A percentile compares a stretch with the other conserved stretches of the same genome.
Conservation (phyloP, 2,329 filamentous ascomycete genomes). For the Colletotrichum sp. region DNA sequence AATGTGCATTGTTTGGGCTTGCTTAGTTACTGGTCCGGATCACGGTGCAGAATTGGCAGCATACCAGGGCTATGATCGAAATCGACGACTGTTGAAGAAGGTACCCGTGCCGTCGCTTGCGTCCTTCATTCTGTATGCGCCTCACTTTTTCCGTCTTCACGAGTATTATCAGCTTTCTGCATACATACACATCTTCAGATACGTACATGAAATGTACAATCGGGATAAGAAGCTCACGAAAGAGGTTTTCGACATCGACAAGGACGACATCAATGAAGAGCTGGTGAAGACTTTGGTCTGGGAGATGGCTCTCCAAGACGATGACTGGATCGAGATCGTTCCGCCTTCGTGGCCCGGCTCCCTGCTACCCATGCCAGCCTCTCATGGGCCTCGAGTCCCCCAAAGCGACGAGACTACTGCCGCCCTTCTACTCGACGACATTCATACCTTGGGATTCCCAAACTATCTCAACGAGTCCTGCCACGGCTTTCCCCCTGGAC, state of each 20-base stretch:
- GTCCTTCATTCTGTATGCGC: not conserved
- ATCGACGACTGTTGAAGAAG: not conserved
- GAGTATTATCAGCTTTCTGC: not conserved
- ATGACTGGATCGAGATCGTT: not conserved
- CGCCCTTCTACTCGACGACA: not conserved
- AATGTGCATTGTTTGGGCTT: not conserved
- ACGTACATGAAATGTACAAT: not conserved
- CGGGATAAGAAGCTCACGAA: not conserved
- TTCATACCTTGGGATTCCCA: not conserved
- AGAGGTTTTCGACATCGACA: not conserved
- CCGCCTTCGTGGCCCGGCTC: not conserved
- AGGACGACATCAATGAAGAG: not conserved
- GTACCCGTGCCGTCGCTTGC: not conserved
- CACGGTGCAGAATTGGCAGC: not conserved
- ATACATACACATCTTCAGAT: not conserved
- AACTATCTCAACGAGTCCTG: not conserved
- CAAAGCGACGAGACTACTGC: not conserved
- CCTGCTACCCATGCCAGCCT: not conserved
- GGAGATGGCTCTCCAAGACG: not conserved
- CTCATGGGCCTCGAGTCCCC: not conserved
- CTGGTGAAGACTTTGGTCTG: not conserved
- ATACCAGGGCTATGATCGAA: not conserved
- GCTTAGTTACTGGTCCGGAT: not conserved
- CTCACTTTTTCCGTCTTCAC: not conserved
- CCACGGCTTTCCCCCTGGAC: not conserved